Base-by-base conservation (phyloP, 2,329 filamentous ascomycete species). In the Keithomyces neogunnii region DNA sequence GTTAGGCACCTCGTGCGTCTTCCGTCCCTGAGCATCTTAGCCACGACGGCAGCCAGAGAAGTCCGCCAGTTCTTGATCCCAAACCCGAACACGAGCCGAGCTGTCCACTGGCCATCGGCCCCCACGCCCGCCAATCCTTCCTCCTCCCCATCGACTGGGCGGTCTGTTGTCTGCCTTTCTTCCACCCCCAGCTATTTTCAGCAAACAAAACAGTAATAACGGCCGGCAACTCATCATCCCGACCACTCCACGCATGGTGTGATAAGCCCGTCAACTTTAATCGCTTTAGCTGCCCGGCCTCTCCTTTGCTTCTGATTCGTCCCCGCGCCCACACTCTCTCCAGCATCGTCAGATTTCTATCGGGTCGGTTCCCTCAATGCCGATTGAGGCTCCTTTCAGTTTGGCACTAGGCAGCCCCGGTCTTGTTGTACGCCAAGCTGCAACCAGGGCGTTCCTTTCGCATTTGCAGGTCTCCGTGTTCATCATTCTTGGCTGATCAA, bases 231-330 rank as follows among this genome's bases (percentile, higher is more conserved):
- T 54, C 32, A 43, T 50, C 28, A 45, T 44, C 51, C 51, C 57
- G 53, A 52, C 48, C 35, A 30, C 49, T 56, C 48, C 42, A 51
- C 53, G 52, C 53, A 54, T 61, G 57, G 61, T 58, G 55, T 57
- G 56, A 62, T 62, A 48, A 52, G 51, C 48, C 48, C 8, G 26
- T 44, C 40, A 44, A 31, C 40, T 30, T 3, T 45, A 44, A 32
- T 38, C 29, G 29, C 8, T 29, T 47, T 45, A 29, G 39, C 40
- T 40, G 45, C 47, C 49, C 36, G 49, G 28, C 42, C 52, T 42
- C 33, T 40, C 52, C 13, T 10, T 42, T 39, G 19, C 29, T 48
- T 39, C 45, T 45, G 46, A 47, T 48, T 53, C 53, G 45, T 38
- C 45, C 26, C 48, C 46, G 40, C 54, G 43, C 48, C 32, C 53